A percentile compares a stretch with the other conserved stretches of the same genome.
Evolutionary conservation across 1,284 basidiomycete genomes (phyloP).

Genomic region (Takashimella tepidaria): DNA sequence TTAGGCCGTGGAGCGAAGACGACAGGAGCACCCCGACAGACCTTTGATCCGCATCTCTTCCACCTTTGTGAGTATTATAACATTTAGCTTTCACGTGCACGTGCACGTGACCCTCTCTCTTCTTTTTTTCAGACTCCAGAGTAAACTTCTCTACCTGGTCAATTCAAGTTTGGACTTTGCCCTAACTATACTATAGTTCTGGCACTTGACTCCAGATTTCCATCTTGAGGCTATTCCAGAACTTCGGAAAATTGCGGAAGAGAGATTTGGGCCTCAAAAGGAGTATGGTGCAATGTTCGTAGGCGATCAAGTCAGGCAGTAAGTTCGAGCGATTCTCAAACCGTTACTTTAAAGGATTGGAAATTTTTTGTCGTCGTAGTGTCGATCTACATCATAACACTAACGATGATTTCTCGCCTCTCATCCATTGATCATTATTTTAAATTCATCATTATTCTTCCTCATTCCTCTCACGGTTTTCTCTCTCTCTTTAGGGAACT

Average conservation of each 20-base stretch:
- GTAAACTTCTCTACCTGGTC: too few species aligned
- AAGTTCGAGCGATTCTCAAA: slow-evolving; percentile 37
- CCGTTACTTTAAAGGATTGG: too few species aligned
- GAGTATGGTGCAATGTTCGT: slow-evolving; percentile 75
- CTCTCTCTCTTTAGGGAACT: slow-evolving; percentile 57
- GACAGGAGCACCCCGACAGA: slow-evolving; percentile 59
- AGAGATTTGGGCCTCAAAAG: slow-evolving; percentile 42
- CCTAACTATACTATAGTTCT: slow-evolving; percentile 60
- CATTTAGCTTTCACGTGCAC: not conserved
- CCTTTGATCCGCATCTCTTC: slow-evolving; percentile 85
- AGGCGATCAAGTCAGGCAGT: slow-evolving; percentile 78
- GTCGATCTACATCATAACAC: too few species aligned
- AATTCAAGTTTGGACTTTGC: slow-evolving; percentile 3
- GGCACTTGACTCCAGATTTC: slow-evolving; percentile 81
- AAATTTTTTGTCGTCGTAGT: too few species aligned
- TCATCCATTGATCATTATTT: not conserved
- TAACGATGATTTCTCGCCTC: not conserved
- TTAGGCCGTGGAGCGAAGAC: slow-evolving; percentile 64
- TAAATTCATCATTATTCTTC: not conserved
- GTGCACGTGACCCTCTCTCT: too few species aligned
- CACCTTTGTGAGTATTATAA: slow-evolving; percentile 57
- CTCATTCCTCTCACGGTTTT: not conserved
- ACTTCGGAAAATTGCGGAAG: slow-evolving; percentile 50
- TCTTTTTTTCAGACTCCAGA: too few species aligned
- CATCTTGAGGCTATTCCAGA: slow-evolving; percentile 61